Conservation (phyloP, 2,329 filamentous ascomycete species). For the Sclerotinia nivalis region DNA sequence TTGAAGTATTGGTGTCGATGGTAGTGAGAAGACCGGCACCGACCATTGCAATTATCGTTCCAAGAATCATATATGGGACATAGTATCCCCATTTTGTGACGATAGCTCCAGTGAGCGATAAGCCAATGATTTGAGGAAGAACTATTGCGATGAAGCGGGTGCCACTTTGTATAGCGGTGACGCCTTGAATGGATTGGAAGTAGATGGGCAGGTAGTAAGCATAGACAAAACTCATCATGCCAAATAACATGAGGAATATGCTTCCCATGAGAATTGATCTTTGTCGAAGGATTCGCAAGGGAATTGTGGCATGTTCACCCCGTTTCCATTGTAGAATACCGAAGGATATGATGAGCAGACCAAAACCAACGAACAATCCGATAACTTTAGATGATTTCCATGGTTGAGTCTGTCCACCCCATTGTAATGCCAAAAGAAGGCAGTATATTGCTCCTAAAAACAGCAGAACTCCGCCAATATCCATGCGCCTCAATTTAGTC, state of each 20-base stretch:
- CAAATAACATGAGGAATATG: conserved; percentile 39
- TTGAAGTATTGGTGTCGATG: conserved; percentile 45
- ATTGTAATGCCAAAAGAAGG: conserved; percentile 45
- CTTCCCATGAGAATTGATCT: conserved; percentile 40
- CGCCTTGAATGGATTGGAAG: conserved; percentile 41
- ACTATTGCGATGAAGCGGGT: conserved; percentile 11
- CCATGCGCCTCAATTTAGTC: conserved; percentile 38
- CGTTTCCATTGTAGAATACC: conserved; percentile 35
- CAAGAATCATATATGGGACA: conserved; percentile 30
- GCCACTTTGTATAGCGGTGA: background rate
- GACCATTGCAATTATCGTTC: conserved; percentile 35
- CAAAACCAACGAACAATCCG: conserved; percentile 41
- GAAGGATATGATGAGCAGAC: conserved; percentile 39
- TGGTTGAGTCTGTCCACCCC: conserved; percentile 43
- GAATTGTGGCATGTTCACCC: conserved; percentile 37
- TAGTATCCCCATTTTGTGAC: conserved; percentile 17
- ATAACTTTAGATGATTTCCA: conserved; percentile 43
- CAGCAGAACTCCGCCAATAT: conserved; percentile 42
- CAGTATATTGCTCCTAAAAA: conserved; percentile 43
- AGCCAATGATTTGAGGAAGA: conserved; percentile 5
- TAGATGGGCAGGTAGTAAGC: conserved; percentile 43
- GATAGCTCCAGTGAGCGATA: conserved; percentile 9
- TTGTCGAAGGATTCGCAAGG: conserved; percentile 41
- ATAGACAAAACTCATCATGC: conserved; percentile 19
- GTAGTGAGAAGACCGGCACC: conserved; percentile 32